A percentile compares a stretch with the other conserved stretches of the same genome.
Evolutionary conservation across 352 stramenopile genomes (phyloP).

Genomic region (Ophiocytium majus): DNA sequence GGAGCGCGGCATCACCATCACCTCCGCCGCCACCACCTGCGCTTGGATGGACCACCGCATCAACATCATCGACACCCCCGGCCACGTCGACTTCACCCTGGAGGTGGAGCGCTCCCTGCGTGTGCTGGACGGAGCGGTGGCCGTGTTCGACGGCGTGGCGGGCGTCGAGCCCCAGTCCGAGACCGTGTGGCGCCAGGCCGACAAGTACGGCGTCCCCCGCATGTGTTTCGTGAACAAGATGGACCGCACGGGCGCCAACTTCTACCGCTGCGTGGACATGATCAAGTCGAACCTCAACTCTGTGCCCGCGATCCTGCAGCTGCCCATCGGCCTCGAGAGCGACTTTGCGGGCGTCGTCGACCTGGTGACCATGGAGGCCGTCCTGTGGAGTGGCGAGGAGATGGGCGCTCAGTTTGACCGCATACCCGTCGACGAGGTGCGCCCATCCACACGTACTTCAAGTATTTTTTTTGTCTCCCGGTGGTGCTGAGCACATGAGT

Average conservation of each 20-base stretch:
- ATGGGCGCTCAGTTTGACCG: constrained; percentile 72
- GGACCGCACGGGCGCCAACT: constrained; percentile 88
- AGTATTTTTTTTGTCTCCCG: too few relatives aligned
- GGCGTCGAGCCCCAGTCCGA: constrained; percentile 89
- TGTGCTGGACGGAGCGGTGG: constrained; percentile 95
- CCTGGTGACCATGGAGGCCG: constrained; percentile 65
- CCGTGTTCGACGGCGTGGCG: constrained; percentile 94
- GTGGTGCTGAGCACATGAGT: too few relatives aligned
- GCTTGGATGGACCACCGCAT: constrained; percentile 88
- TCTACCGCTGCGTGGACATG: constrained; percentile 79
- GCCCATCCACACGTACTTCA: constrained; percentile 24
- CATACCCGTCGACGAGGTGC: constrained; percentile 70
- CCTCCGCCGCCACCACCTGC: constrained; percentile 91
- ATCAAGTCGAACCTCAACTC: constrained; percentile 62
- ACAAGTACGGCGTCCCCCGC: constrained; percentile 81
- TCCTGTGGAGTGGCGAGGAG: constrained; percentile 76
- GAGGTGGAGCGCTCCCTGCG: constrained; percentile 93
- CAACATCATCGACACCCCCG: constrained; percentile 94
- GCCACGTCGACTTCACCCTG: constrained; percentile 96
- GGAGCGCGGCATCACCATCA: constrained; percentile 97
- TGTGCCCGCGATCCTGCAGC: constrained; percentile 71
- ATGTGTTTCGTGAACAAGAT: constrained; percentile 97
- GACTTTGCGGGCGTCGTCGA: constrained; percentile 79
- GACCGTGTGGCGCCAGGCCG: constrained; percentile 73
- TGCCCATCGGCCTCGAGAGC: constrained; percentile 73